These are phyloP conservation scores for Trametopsis cervina DNA, from an alignment of 768 basidiomycete species.

Conservation along the genomic window DNA sequence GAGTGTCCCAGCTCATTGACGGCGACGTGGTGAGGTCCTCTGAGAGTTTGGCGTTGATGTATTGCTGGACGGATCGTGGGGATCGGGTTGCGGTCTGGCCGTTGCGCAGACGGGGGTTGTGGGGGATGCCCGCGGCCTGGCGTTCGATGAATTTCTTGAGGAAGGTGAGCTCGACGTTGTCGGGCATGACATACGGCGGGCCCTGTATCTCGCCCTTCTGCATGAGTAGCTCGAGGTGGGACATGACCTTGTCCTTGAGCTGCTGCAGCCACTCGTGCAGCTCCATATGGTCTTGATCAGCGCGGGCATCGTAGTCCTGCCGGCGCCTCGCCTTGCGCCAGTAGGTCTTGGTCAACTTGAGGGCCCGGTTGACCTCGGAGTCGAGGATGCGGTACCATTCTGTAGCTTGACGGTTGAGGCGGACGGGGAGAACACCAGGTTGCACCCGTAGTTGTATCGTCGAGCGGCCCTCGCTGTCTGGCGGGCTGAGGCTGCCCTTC, in stretches of 20 bases:
- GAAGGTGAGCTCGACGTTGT: conserved; percentile 70
- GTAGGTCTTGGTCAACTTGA: conserved; percentile 81
- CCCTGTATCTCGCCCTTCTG: conserved; percentile 84
- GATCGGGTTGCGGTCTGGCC: conserved; percentile 17
- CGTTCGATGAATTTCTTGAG: conserved; percentile 79
- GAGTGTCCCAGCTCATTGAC: conserved; percentile 17
- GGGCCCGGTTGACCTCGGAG: conserved; percentile 69
- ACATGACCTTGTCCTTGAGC: conserved; percentile 85
- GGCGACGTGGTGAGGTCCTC: conserved; percentile 17
- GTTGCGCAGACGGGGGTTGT: conserved; percentile 74
- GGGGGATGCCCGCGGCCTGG: conserved; percentile 66
- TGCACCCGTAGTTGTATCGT: conserved; percentile 77
- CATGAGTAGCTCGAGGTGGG: conserved; percentile 80
- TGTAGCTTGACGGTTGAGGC: conserved; percentile 66
- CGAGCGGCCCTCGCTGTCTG: conserved; percentile 71
- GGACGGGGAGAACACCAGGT: conserved; percentile 73
- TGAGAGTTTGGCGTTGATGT: conserved; percentile 12
- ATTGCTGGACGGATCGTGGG: conserved; percentile 11
- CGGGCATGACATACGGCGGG: conserved; percentile 76
- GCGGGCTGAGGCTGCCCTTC: conserved; percentile 67
- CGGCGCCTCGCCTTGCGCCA: conserved; percentile 73
- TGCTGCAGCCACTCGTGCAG: conserved; percentile 84
- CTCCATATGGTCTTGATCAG: conserved; percentile 87
- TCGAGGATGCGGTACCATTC: conserved; percentile 81
- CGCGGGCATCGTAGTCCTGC: conserved; percentile 79